Conservation (phyloP, 2,329 filamentous ascomycete genomes). For the Fusarium sp. region DNA sequence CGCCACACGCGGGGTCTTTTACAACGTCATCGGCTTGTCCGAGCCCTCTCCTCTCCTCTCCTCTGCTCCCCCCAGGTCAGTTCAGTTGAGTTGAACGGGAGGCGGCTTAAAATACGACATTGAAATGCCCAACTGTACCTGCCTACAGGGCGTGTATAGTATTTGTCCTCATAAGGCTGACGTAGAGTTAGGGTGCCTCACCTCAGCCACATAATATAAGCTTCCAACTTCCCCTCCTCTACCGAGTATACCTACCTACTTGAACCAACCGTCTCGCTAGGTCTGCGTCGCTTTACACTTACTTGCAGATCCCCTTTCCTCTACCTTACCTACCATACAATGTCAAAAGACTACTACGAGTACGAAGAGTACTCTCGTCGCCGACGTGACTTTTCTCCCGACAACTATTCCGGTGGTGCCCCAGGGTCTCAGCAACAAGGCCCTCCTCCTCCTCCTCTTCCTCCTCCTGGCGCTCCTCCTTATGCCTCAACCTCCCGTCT, state of each 20-base stretch:
- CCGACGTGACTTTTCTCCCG: slow-evolving; percentile 44
- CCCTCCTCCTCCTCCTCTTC: slow-evolving; percentile 21
- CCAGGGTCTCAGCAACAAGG: slow-evolving; percentile 21
- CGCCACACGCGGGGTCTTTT: slow-evolving; percentile 26
- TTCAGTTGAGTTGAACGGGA: neutral
- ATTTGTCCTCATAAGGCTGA: slow-evolving; percentile 24
- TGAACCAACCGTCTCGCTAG: neutral
- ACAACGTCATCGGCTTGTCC: slow-evolving; percentile 16
- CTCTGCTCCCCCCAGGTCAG: neutral
- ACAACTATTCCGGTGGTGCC: slow-evolving; percentile 44
- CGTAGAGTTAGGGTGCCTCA: neutral
- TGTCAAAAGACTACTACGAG: slow-evolving; percentile 44
- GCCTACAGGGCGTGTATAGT: neutral
- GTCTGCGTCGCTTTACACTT: neutral
- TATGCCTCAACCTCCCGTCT: slow-evolving; percentile 37
- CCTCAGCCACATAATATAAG: slow-evolving; percentile 8
- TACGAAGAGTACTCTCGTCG: slow-evolving; percentile 41
- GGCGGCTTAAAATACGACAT: neutral
- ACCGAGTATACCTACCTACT: neutral
- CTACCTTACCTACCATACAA: neutral
- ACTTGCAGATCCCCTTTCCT: neutral
- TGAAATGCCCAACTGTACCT: too few species aligned
- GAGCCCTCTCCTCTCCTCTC: neutral
- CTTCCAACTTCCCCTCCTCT: neutral
- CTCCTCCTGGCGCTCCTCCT: slow-evolving; percentile 28